A percentile compares a stretch with the other conserved stretches of the same genome.
These are phyloP conservation scores for Neohortaea acidophila DNA, from an alignment of 495 filamentous ascomycete genomes.

Conservation along the genomic window DNA sequence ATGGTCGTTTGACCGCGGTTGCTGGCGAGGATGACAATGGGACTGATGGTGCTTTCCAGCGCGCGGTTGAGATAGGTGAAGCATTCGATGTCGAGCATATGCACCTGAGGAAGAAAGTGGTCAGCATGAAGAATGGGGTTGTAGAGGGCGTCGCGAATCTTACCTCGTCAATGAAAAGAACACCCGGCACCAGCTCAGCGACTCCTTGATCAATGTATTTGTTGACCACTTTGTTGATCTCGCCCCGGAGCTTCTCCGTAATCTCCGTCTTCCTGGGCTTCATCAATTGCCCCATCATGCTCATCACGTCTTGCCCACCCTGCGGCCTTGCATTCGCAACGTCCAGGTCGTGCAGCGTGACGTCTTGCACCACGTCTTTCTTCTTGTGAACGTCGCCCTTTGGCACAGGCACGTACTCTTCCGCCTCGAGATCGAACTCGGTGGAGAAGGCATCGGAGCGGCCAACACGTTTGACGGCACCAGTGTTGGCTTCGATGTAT, in stretches of 20 bases:
- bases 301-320: constrained; percentile 98
- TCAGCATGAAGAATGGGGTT: not conserved
- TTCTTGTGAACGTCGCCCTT: constrained; percentile 99
- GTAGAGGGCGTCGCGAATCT: constrained; percentile 16
- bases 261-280: constrained; percentile 99
- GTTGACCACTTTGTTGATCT: constrained; percentile 98
- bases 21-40: constrained; percentile 92
- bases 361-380: constrained; percentile 99
- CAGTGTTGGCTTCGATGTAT: constrained; percentile 97
- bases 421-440: constrained; percentile 94
- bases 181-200: constrained; percentile 92
- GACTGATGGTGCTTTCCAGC: constrained; percentile 79
- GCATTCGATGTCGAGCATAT: constrained; percentile 98
- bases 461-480: constrained; percentile 89
- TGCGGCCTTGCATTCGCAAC: constrained; percentile 88
- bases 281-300: constrained; percentile 99
- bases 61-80: constrained; percentile 98
- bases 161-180: constrained; percentile 97
- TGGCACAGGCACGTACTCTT: constrained; percentile 95
- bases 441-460: constrained; percentile 91
- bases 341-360: constrained; percentile 90
- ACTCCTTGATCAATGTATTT: constrained; percentile 96
- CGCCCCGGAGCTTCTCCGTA: constrained; percentile 82
- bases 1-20: constrained; percentile 87
- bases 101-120: constrained; percentile 42